These are phyloP conservation scores for Chlorokybus atmophyticus DNA, from an alignment of 139 green algal species.

Conservation along the genomic window DNA sequence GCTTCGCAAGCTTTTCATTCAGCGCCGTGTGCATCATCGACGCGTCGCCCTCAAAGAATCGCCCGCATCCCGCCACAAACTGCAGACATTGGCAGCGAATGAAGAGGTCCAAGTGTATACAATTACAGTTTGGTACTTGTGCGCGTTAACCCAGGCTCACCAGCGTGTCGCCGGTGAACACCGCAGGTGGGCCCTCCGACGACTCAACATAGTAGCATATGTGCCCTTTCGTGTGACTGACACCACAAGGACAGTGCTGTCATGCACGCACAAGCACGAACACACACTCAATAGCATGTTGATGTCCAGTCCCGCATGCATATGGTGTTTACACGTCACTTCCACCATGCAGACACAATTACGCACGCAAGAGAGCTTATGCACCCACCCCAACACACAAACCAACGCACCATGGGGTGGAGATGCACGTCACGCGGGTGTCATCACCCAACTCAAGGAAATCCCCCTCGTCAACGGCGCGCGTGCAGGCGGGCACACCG, in stretches of 20 bases:
- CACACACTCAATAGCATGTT: too few species aligned
- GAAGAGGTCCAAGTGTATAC: too few species aligned
- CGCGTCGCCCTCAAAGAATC: constrained; percentile 25
- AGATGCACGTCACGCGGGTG: constrained; percentile 8
- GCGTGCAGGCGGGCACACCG: not conserved
- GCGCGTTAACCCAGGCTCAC: too few species aligned
- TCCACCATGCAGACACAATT: too few species aligned
- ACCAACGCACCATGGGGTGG: constrained; percentile 16
- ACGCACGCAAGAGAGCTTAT: too few species aligned
- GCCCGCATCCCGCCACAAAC: constrained; percentile 23
- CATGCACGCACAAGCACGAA: too few species aligned
- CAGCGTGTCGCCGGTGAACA: constrained; percentile 30
- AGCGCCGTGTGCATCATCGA: constrained; percentile 16
- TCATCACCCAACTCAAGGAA: constrained; percentile 1
- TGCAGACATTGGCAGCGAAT: too few species aligned
- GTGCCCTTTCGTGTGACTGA: constrained; percentile 26
- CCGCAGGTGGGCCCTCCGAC: not conserved
- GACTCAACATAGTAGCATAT: constrained; percentile 23
- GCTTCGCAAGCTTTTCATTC: constrained; percentile 5
- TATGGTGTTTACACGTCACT: too few species aligned
- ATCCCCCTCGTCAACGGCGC: constrained; percentile 6
- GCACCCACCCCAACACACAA: too few species aligned
- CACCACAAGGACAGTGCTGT: not conserved
- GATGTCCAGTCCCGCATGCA: too few species aligned
- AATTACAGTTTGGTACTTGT: too few species aligned